These are phyloP conservation scores for Termitomyces sp. DNA, from an alignment of 768 basidiomycete genomes.

Conservation along the genomic window DNA sequence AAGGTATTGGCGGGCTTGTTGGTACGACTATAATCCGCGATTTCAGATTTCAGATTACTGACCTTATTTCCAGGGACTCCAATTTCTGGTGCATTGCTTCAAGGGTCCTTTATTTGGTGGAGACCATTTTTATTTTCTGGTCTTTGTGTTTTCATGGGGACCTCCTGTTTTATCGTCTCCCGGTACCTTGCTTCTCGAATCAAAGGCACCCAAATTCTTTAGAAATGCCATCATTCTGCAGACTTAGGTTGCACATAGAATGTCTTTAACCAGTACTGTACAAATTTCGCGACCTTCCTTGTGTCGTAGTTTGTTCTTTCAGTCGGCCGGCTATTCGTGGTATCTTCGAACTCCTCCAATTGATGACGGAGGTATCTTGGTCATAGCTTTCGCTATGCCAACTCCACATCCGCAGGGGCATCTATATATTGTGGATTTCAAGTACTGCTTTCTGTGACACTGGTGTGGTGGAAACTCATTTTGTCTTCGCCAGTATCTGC, in stretches of 20 bases:
- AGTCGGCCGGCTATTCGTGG: too few relatives aligned
- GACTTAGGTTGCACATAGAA: background rate
- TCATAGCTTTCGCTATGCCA: too few relatives aligned
- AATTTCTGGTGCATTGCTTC: constrained; percentile 46
- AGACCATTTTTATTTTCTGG: constrained; percentile 17
- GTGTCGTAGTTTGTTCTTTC: too few relatives aligned
- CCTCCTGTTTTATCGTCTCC: constrained; percentile 14
- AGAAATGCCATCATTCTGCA: background rate
- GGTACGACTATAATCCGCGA: background rate
- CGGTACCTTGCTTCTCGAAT: constrained; percentile 16
- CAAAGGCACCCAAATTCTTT: constrained; percentile 22
- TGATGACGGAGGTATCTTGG: too few relatives aligned
- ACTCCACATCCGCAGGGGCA: too few relatives aligned
- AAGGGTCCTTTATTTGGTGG: constrained; percentile 20
- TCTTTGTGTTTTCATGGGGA: constrained; percentile 6
- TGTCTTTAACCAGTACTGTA: background rate
- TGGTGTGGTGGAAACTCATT: too few relatives aligned
- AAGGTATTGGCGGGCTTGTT: constrained; percentile 5
- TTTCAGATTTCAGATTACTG: background rate
- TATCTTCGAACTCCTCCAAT: too few relatives aligned
- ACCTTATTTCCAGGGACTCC: constrained; percentile 30
- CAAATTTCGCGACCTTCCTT: background rate
- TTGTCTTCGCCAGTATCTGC: too few relatives aligned
- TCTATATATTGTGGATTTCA: too few relatives aligned
- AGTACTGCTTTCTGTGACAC: too few relatives aligned